A percentile compares a stretch with the other conserved stretches of the same genome.
Evolutionary conservation across 768 basidiomycete genomes (phyloP).

Genomic region (Psilocybe subaeruginosa): DNA sequence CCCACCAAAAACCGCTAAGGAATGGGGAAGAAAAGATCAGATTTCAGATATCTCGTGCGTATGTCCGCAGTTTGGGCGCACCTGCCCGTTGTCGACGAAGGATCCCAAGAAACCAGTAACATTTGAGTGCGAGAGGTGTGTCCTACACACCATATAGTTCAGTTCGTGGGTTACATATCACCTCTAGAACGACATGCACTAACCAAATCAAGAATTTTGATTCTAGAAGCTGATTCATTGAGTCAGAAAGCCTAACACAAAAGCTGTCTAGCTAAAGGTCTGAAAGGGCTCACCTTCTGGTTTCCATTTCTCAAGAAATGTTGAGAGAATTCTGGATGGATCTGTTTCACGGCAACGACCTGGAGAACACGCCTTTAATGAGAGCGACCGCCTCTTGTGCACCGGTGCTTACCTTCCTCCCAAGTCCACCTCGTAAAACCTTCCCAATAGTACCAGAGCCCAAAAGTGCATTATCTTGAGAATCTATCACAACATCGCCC

Average conservation of each 20-base stretch:
- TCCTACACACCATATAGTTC: not conserved
- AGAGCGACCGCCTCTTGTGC: too few species aligned
- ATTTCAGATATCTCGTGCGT: not conserved
- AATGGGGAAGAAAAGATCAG: not conserved
- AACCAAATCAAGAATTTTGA: not conserved
- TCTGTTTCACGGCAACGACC: slow-evolving; percentile 8
- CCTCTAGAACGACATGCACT: not conserved
- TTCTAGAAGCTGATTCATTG: not conserved
- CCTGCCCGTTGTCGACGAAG: not conserved
- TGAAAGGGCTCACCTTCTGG: not conserved
- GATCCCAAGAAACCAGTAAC: not conserved
- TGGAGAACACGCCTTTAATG: not conserved
- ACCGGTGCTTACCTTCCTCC: not conserved
- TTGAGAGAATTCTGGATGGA: not conserved
- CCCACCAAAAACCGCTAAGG: not conserved
- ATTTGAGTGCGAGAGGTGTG: not conserved
- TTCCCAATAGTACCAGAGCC: slow-evolving; percentile 4
- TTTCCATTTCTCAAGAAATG: not conserved
- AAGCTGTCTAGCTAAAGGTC: not conserved
- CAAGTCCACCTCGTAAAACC: not conserved
- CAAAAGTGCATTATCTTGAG: not conserved
- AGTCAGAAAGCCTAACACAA: not conserved
- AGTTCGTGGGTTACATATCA: not conserved
- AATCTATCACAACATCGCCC: not conserved
- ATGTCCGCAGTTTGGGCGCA: not conserved